Evolutionary conservation across 495 filamentous ascomycete species (phyloP).

Genomic region (Durotheca rogersii): DNA sequence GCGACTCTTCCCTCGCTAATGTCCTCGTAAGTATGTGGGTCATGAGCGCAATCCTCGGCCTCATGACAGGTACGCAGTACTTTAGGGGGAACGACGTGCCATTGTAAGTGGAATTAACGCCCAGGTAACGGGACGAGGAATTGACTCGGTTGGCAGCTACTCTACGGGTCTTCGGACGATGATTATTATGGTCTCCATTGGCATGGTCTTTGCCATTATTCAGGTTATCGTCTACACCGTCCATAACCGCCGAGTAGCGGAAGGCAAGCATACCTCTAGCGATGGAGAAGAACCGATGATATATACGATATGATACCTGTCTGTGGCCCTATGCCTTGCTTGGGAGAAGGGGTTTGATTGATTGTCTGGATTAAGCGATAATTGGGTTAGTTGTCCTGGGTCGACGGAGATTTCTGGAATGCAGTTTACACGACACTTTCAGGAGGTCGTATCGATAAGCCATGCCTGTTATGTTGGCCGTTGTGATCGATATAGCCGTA

Average conservation of each 20-base stretch:
- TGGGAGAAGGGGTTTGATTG: too few relatives aligned
- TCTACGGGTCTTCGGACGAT: constrained; percentile 27
- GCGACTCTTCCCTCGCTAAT: background rate
- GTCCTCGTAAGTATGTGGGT: constrained; percentile 38
- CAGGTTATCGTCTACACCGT: constrained; percentile 30
- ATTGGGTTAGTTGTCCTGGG: too few relatives aligned
- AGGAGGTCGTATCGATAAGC: too few relatives aligned
- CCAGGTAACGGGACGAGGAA: background rate
- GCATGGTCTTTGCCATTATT: constrained; percentile 24
- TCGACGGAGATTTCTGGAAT: too few relatives aligned
- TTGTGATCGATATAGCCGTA: too few relatives aligned
- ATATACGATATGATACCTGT: constrained; percentile 25
- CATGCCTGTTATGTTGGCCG: too few relatives aligned
- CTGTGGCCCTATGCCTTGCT: background rate
- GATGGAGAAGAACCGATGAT: constrained; percentile 13
- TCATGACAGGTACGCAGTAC: constrained; percentile 36
- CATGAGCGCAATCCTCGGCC: constrained; percentile 50
- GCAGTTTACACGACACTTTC: too few relatives aligned
- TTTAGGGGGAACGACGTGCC: constrained; percentile 22
- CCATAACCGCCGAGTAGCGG: constrained; percentile 18
- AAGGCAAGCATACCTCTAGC: constrained; percentile 1
- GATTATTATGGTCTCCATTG: constrained; percentile 30
- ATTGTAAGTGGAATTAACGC: constrained; percentile 6
- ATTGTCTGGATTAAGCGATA: too few relatives aligned
- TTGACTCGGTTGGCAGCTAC: constrained; percentile 8